Conservation (phyloP, 2,329 filamentous ascomycete species). For the Zasmidium angulare region DNA sequence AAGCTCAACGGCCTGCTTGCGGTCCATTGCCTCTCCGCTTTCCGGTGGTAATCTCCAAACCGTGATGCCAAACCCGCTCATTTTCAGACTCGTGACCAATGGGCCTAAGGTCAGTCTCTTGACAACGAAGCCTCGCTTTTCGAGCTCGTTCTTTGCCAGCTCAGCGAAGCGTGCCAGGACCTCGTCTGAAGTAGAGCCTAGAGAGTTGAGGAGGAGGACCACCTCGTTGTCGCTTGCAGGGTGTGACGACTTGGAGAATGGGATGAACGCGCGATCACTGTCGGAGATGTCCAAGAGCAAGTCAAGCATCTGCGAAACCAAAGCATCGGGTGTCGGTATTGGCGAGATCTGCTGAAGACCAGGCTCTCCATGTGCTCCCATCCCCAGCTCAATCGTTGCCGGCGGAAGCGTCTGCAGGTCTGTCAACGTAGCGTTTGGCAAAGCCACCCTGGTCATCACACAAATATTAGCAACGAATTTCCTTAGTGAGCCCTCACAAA, state of each 20-base stretch:
- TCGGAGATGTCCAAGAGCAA: constrained; percentile 36
- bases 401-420: constrained; percentile 57
- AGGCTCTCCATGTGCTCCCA: constrained; percentile 67
- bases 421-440: constrained; percentile 55
- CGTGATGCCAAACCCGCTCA: constrained; percentile 41
- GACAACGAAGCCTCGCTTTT: constrained; percentile 34
- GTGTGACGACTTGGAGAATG: constrained; percentile 34
- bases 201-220: constrained; percentile 37
- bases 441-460: constrained; percentile 29
- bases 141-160: constrained; percentile 32
- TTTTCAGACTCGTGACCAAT: constrained; percentile 39
- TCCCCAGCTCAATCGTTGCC: constrained; percentile 63
- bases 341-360: constrained; percentile 58
- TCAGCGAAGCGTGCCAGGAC: constrained; percentile 38
- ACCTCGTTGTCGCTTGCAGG: constrained; percentile 33
- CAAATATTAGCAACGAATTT: too few relatives aligned
- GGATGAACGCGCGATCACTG: constrained; percentile 37
- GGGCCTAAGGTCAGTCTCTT: constrained; percentile 36
- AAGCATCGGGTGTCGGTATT: constrained; percentile 33
- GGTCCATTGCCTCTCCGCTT: constrained; percentile 30
- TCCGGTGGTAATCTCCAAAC: constrained; percentile 36
- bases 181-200: constrained; percentile 39
- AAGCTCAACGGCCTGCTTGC: constrained; percentile 32
- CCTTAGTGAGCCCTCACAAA: too few relatives aligned
- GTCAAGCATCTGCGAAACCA: constrained; percentile 38